Evolutionary conservation across 805 yeast genomes (phyloP).

Genomic region (Candida ficus): DNA sequence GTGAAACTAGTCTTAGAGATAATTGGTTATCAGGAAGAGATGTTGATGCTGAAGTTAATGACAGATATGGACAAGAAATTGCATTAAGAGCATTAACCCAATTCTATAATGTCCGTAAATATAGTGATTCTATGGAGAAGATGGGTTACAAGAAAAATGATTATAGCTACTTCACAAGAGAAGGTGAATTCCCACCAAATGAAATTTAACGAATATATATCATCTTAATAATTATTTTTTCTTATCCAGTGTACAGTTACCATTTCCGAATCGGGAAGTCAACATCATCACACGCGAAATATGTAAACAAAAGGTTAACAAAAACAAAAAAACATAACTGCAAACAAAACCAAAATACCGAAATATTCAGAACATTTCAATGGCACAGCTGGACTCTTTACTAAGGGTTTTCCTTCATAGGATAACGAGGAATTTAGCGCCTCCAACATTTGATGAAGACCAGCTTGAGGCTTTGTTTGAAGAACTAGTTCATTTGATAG

Average conservation of each 20-base stretch:
- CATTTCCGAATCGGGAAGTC: slow-evolving; percentile 11
- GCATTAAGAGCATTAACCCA: slow-evolving; percentile 76
- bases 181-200: slow-evolving; percentile 27
- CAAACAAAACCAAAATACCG: slow-evolving; percentile 1
- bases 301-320: slow-evolving; percentile 1
- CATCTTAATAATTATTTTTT: neutral
- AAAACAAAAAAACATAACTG: neutral
- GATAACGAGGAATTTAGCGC: slow-evolving; percentile 15
- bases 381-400: slow-evolving; percentile 6
- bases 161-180: slow-evolving; percentile 38
- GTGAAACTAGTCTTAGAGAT: slow-evolving; percentile 68
- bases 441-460: slow-evolving; percentile 9
- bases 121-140: slow-evolving; percentile 44
- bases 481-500: slow-evolving; percentile 19
- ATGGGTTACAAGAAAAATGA: slow-evolving; percentile 48
- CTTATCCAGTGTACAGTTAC: neutral
- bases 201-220: neutral
- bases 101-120: slow-evolving; percentile 63
- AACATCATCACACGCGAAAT: neutral
- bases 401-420: slow-evolving; percentile 15
- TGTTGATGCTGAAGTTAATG: slow-evolving; percentile 65
- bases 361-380: neutral
- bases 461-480: slow-evolving; percentile 14
- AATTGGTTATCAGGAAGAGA: slow-evolving; percentile 87
- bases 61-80: slow-evolving; percentile 79